Evolutionary conservation across 1,284 basidiomycete species (phyloP), one percentile per base, ranked within the genome.

Genomic region (Spongispora temasekensis): DNA sequence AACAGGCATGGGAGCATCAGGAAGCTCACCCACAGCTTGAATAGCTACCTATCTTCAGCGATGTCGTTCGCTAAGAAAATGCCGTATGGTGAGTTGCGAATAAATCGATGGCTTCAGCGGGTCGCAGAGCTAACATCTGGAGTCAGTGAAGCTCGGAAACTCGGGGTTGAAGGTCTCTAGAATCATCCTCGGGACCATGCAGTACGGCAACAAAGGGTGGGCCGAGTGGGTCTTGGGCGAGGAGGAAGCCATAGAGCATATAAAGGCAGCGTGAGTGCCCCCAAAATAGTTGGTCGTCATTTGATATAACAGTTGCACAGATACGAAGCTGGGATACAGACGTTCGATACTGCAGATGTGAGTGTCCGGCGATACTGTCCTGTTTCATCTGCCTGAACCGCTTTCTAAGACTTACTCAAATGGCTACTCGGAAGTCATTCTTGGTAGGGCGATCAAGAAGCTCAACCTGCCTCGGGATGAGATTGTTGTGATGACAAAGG

Each of bases 401-500:
- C 27, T 0, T 10, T 1, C n/a, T 56, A 23, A 84, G 83, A 76
- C 79, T 3, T 93, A 93, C 70, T 87, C 85, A 2, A 86, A 88
- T 65, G 91, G 91, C 6, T 73, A 80, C n/a, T 89, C 86, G 1
- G 93, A 95, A 73, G 71, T 83, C 28, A 84, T 92, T 62, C 80
- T 94, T 37, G 92, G 93, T 6, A 89, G 89, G 65, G 93, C 90
- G 2, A 89, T 95, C 75, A 90, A 89, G 67, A 68, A 88, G 64
- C 80, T 85, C 62, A 75, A 87, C 30, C 79, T 94, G 19, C 89
- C 89, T 19, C 83, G 93, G 10, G 86, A 88, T 25, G 86, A 89
- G 66, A 85, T 93, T 27, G 90, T 93, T 17, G 83, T 93, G 32
- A 79, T 93, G 78, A 92, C 90, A 35, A 93, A 94, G 77, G 86